Evolutionary conservation across 345 rosid species (phyloP).

Genomic region (Populus simonii): DNA sequence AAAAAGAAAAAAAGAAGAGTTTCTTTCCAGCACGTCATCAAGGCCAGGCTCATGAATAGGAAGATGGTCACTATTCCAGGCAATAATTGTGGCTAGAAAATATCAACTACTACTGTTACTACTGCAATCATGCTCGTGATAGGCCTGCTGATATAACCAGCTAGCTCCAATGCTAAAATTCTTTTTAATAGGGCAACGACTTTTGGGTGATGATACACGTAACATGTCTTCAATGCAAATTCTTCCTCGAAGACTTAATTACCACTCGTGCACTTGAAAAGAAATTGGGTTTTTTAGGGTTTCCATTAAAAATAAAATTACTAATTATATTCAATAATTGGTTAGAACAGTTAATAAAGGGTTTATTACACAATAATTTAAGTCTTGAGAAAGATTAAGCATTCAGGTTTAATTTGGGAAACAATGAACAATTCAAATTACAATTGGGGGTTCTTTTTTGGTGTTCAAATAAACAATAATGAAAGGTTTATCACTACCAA

Average conservation of each 20-base stretch:
- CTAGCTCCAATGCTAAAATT: slow-evolving; percentile 17
- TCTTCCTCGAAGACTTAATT: not conserved
- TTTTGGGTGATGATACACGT: not conserved
- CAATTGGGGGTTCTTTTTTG: too few relatives aligned
- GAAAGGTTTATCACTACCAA: fast-evolving
- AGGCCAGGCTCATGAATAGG: slow-evolving; percentile 31
- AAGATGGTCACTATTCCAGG: slow-evolving; percentile 27
- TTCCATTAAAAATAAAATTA: too few relatives aligned
- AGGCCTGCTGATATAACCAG: slow-evolving; percentile 28
- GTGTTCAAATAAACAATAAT: too few relatives aligned
- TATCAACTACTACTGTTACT: not conserved
- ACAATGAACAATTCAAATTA: too few relatives aligned
- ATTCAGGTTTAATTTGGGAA: too few relatives aligned
- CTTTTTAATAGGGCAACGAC: slow-evolving; percentile 4
- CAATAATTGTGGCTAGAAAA: slow-evolving; percentile 20
- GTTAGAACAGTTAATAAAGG: too few relatives aligned
- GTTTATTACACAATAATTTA: too few relatives aligned
- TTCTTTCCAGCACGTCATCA: not conserved
- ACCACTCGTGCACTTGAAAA: not conserved
- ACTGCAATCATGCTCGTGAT: slow-evolving; percentile 28
- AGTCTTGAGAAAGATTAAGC: too few relatives aligned
- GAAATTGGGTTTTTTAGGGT: too few relatives aligned
- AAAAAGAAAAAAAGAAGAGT: too few relatives aligned
- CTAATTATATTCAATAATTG: too few relatives aligned
- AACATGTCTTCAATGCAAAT: not conserved